These are phyloP conservation scores for Elaeis guineensis DNA, from an alignment of 176 grass and related monocot genomes.

Conservation along the genomic window DNA sequence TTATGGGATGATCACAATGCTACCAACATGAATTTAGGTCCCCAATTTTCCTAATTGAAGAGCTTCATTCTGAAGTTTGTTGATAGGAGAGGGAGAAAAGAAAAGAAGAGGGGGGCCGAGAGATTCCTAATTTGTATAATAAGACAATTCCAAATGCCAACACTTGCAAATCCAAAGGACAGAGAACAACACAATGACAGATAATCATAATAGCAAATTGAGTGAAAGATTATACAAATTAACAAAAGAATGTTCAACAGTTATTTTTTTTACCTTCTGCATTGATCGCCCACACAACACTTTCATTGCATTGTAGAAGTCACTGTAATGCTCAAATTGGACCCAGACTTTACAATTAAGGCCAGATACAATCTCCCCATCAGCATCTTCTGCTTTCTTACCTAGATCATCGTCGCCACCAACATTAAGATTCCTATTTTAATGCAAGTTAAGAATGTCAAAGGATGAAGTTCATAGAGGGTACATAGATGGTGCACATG, in stretches of 20 bases:
- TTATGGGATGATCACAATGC: no score
- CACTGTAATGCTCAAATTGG: conserved; percentile 71
- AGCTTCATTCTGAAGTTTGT: no score
- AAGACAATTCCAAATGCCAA: no score
- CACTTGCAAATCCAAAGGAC: no score
- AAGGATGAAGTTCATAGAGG: conserved; percentile 3
- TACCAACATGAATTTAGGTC: no score
- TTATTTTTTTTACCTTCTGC: conserved; percentile 46
- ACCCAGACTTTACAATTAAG: conserved; percentile 92
- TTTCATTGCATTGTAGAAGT: conserved; percentile 84
- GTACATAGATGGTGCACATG: no score
- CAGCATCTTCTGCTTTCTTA: conserved; percentile 28
- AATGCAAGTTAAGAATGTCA: conserved; percentile 25
- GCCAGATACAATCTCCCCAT: conserved; percentile 56
- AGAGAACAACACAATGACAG: no score
- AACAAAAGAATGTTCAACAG: neutral
- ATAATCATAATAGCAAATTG: conserved; percentile 10
- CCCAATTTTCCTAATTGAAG: no score
- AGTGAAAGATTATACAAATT: neutral
- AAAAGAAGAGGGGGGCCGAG: no score
- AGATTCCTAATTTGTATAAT: no score
- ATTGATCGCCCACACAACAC: conserved; percentile 67
- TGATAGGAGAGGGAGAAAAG: no score
- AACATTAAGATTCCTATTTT: conserved; percentile 66
- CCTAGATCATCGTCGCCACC: conserved; percentile 45